phyloP scores from a whole-genome alignment of 257 asterid species.

The Anisodus acutangulus region DNA sequence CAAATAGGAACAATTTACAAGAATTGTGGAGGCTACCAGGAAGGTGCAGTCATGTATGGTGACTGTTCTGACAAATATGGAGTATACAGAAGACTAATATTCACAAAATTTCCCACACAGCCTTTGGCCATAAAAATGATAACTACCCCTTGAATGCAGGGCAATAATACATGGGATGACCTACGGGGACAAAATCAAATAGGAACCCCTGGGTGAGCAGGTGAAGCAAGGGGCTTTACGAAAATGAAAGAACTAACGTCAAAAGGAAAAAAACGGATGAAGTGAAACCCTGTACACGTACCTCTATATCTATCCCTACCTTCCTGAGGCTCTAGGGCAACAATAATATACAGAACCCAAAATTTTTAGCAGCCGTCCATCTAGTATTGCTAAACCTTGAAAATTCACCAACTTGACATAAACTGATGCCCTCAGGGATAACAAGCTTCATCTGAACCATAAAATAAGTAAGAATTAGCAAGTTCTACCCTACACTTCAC shows the following conservation, averaged over 20 bases:
- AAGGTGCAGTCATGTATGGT: constrained; percentile 30
- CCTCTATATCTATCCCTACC: constrained; percentile 58
- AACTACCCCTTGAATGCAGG: constrained; percentile 49
- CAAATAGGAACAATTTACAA: constrained; percentile 34
- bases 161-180: constrained; percentile 46
- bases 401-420: constrained; percentile 37
- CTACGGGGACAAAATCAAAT: constrained; percentile 43
- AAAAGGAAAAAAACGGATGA: constrained; percentile 42
- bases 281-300: constrained; percentile 74
- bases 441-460: constrained; percentile 49
- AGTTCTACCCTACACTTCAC: neutral
- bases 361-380: constrained; percentile 41
- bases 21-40: constrained; percentile 29
- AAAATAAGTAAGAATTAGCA: constrained; percentile 30
- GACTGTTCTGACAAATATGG: constrained; percentile 40
- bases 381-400: constrained; percentile 39
- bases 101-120: constrained; percentile 73
- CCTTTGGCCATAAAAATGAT: constrained; percentile 75
- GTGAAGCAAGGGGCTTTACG: constrained; percentile 35
- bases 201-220: constrained; percentile 51
- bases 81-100: constrained; percentile 49
- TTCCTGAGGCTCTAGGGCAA: constrained; percentile 48
- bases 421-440: constrained; percentile 42
- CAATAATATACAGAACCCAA: constrained; percentile 62
- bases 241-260: constrained; percentile 33